Percentiles rank a stretch among this genome's conserved stretches.
Conservation (phyloP, 2,329 filamentous ascomycete species). For the Drechslerella coelobrocha region DNA sequence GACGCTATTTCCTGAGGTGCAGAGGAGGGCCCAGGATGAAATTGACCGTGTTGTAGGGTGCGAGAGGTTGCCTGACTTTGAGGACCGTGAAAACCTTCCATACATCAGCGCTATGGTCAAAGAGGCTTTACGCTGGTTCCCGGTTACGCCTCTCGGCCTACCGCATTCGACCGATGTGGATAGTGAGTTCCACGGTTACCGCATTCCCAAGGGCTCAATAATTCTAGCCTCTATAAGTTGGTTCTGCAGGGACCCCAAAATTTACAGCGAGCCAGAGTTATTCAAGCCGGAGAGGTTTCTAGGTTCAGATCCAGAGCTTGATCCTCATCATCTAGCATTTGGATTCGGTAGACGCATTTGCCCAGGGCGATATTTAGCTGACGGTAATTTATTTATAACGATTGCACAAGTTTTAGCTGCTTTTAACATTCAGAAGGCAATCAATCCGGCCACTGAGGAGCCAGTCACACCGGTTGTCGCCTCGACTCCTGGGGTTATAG, state of each 20-base stretch:
- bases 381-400: slow-evolving; percentile 62
- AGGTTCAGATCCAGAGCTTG: slow-evolving; percentile 49
- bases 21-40: slow-evolving; percentile 65
- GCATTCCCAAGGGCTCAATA: slow-evolving; percentile 64
- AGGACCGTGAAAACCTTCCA: slow-evolving; percentile 63
- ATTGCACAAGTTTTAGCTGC: slow-evolving; percentile 63
- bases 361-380: slow-evolving; percentile 66
- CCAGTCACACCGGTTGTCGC: slow-evolving; percentile 32
- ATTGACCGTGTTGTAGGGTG: slow-evolving; percentile 66
- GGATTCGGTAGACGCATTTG: slow-evolving; percentile 67
- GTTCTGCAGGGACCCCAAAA: slow-evolving; percentile 66
- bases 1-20: slow-evolving; percentile 64
- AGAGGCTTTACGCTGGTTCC: slow-evolving; percentile 67
- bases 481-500: slow-evolving; percentile 26
- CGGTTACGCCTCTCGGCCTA: slow-evolving; percentile 64
- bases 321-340: slow-evolving; percentile 64
- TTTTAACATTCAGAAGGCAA: slow-evolving; percentile 57
- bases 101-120: slow-evolving; percentile 66
- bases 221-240: slow-evolving; percentile 65
- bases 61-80: slow-evolving; percentile 63
- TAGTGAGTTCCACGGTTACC: slow-evolving; percentile 64
- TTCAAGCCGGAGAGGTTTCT: slow-evolving; percentile 67
- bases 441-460: slow-evolving; percentile 42
- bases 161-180: slow-evolving; percentile 64
- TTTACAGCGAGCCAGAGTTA: slow-evolving; percentile 70